Conservation (phyloP, 371 early-diverging fungal species). For the Apophysomyces sp. region DNA sequence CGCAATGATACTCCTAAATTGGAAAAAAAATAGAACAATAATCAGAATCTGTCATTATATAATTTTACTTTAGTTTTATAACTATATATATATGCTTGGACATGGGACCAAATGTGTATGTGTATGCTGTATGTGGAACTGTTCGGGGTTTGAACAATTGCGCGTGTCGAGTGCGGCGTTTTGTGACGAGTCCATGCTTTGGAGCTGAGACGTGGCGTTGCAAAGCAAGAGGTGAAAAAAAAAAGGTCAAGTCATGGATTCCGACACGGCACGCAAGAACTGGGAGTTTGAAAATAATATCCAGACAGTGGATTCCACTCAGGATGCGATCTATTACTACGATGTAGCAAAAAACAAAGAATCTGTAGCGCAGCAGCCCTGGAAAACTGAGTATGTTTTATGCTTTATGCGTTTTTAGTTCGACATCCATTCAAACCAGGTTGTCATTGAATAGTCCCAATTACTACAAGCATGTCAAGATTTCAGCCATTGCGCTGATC, state of each 20-base stretch:
- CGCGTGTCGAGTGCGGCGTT: no score
- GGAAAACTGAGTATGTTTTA: conserved; percentile 76
- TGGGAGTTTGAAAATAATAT: conserved; percentile 89
- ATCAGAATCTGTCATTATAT: no score
- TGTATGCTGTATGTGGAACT: no score
- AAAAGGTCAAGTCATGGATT: conserved; percentile 35
- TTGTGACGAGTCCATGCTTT: no score
- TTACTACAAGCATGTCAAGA: conserved; percentile 88
- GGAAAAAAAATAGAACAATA: no score
- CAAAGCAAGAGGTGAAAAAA: no score
- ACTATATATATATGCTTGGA: no score
- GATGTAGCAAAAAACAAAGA: conserved; percentile 69
- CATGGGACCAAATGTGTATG: no score
- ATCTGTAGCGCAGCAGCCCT: conserved; percentile 67
- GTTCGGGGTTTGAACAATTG: no score
- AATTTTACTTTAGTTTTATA: no score
- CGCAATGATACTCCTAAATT: no score
- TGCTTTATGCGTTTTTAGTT: neutral
- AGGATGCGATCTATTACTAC: conserved; percentile 78
- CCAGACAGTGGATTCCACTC: conserved; percentile 61
- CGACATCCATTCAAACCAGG: neutral
- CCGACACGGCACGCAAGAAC: conserved; percentile 67
- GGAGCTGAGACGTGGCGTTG: no score
- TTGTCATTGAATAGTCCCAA: conserved; percentile 62
- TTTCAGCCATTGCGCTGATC: conserved; percentile 94